phyloP scores from a whole-genome alignment of 768 basidiomycete genomes.

The Sporobolomyces phaffii region DNA sequence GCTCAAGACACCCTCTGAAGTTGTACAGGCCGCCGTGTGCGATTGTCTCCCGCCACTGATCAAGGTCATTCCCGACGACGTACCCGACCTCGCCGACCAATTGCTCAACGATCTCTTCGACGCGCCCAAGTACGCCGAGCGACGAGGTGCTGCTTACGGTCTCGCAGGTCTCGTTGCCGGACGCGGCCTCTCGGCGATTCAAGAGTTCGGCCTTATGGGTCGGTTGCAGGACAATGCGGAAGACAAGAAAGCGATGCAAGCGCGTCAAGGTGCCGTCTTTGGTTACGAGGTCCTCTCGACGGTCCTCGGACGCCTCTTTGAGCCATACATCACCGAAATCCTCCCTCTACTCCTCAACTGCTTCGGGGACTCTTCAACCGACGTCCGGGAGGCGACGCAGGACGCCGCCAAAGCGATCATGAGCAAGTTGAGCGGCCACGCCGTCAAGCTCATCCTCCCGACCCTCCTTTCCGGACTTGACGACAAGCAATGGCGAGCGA shows the following conservation, averaged over 20 bases:
- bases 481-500: constrained; percentile 97
- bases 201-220: constrained; percentile 70
- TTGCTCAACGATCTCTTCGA: constrained; percentile 71
- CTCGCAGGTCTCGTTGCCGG: constrained; percentile 88
- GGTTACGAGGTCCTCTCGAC: constrained; percentile 84
- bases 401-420: constrained; percentile 91
- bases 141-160: constrained; percentile 97
- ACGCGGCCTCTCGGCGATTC: constrained; percentile 76
- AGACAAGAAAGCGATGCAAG: constrained; percentile 80
- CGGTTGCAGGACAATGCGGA: constrained; percentile 69
- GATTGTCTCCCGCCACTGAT: constrained; percentile 89
- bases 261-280: constrained; percentile 89
- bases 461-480: constrained; percentile 82
- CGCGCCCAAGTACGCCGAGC: constrained; percentile 76
- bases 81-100: constrained; percentile 64
- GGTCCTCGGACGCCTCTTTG: constrained; percentile 81
- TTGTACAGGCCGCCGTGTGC: constrained; percentile 92
- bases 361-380: constrained; percentile 78
- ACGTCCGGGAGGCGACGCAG: constrained; percentile 87
- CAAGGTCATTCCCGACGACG: constrained; percentile 58
- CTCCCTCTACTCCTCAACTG: constrained; percentile 73
- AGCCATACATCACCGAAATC: constrained; percentile 80
- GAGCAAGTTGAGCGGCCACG: constrained; percentile 69
- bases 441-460: constrained; percentile 89
- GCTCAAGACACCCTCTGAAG: constrained; percentile 86